A percentile compares a stretch with the other conserved stretches of the same genome.
Evolutionary conservation across 805 yeast species (phyloP).

Genomic region (Spathaspora arborariae): DNA sequence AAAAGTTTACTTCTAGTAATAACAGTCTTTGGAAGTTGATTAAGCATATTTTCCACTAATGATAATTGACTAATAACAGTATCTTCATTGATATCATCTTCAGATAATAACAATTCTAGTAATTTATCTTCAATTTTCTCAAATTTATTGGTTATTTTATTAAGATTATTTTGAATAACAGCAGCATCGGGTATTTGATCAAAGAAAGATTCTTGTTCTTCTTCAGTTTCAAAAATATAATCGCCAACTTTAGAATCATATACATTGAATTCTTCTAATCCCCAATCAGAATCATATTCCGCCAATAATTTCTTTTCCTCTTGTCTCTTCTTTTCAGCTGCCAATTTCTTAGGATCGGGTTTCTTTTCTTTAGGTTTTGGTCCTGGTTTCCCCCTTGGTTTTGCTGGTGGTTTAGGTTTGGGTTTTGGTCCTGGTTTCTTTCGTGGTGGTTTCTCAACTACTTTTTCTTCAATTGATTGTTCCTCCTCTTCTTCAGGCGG

Average conservation of each 20-base stretch:
- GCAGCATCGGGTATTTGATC: slow-evolving; percentile 22
- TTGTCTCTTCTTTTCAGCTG: slow-evolving; percentile 10
- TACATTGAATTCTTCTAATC: slow-evolving; percentile 33
- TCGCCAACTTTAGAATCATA: slow-evolving; percentile 24
- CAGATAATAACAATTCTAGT: slow-evolving; percentile 7
- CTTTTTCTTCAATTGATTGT: slow-evolving; percentile 20
- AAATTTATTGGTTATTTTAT: slow-evolving; percentile 13
- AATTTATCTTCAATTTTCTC: slow-evolving; percentile 7
- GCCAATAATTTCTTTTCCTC: slow-evolving; percentile 13
- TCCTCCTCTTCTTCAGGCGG: slow-evolving; percentile 48
- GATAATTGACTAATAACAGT: slow-evolving; percentile 14
- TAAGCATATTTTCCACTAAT: slow-evolving; percentile 13
- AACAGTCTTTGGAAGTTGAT: slow-evolving; percentile 26
- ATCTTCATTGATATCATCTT: slow-evolving; percentile 13
- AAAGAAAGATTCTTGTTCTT: slow-evolving; percentile 25
- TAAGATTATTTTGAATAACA: slow-evolving; percentile 18
- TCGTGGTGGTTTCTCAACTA: slow-evolving; percentile 8
- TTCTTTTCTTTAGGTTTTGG: slow-evolving; percentile 9
- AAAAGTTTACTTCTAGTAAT: slow-evolving; percentile 27
- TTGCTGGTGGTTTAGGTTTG: background rate
- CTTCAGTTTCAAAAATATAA: slow-evolving; percentile 31
- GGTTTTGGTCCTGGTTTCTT: slow-evolving; percentile 4
- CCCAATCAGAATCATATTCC: slow-evolving; percentile 41
- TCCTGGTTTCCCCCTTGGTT: slow-evolving; percentile 2
- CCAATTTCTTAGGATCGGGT: slow-evolving; percentile 9